Evolutionary conservation across 306 rosid genomes (phyloP), one percentile per base, ranked within the genome.

Genomic region (Senna siamea): DNA sequence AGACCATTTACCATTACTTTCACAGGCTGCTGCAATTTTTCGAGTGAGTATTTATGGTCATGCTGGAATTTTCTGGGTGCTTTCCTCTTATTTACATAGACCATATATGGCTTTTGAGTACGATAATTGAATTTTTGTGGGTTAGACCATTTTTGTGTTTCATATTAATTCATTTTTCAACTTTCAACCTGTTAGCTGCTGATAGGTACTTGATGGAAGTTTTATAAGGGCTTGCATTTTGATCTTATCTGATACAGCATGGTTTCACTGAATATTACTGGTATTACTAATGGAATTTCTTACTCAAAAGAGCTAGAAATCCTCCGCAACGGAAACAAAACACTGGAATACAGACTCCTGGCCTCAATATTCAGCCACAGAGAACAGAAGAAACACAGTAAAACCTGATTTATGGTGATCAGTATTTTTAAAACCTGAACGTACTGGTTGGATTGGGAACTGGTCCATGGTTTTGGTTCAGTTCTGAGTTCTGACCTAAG

Each of bases 11-110:
- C 98, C 96, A 9, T 82, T 89, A 40, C 97, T 93, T 79, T 93
- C 98, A 58, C 89, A 89, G 68, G 92, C 96, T 66, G 91, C 92
- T 78, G 91, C 98, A 53, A 90, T 93, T 83, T 93, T 93, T 71
- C 82, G 96, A 69, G 98, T 93, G 81, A 82, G 96, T 78, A 67
- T 85, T 59, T 26, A 59, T 37, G 7, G 34, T 18, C 13, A 18
- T 30, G 54, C 35, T 30, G 34, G 15, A 12, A 38, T 13, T 15
- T 12, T n/a, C 18, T 2, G 6, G 14, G 17, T 47, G 52, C 19
- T 20, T 22, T 71, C 18, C 59, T 50, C 18, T 34, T 18, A 18
- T 14, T 68, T n/a, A 5, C 22, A 44, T 53, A 1, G 28, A 19
- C 30, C 32, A 54, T 5, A 54, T 26, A n/a, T 72, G 41, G 28